phyloP scores from a whole-genome alignment of 2,329 filamentous ascomycete species.

The Ophiosphaerella herpotricha region DNA sequence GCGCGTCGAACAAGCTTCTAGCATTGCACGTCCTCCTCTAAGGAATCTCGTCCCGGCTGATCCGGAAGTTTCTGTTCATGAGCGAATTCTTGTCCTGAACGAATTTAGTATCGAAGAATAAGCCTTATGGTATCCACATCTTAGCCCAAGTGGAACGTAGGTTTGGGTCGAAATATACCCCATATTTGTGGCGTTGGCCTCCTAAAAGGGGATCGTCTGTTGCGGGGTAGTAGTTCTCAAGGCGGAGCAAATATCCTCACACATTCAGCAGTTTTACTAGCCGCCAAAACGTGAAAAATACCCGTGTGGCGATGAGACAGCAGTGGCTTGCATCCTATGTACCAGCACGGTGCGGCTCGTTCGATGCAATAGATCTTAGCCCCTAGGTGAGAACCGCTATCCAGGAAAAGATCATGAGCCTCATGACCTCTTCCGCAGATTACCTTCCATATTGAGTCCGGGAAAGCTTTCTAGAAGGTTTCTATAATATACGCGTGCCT shows the following conservation, averaged over 20 bases:
- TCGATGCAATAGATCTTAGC: slow-evolving; percentile 11
- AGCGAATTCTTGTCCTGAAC: slow-evolving; percentile 8
- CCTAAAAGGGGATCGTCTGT: not conserved
- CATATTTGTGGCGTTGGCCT: not conserved
- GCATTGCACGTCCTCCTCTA: slow-evolving; percentile 20
- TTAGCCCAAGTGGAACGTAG: not conserved
- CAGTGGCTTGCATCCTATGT: not conserved
- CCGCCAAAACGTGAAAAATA: no score
- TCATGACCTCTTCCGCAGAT: slow-evolving; percentile 26
- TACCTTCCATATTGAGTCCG: slow-evolving; percentile 22
- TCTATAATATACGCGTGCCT: slow-evolving; percentile 15
- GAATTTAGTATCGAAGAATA: no score
- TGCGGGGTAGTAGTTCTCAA: not conserved
- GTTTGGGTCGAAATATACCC: not conserved
- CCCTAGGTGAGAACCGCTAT: slow-evolving; percentile 1
- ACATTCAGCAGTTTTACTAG: not conserved
- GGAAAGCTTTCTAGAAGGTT: slow-evolving; percentile 27
- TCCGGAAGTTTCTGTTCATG: slow-evolving; percentile 30
- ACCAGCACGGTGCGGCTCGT: slow-evolving; percentile 1
- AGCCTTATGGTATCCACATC: no score
- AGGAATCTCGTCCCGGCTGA: slow-evolving; percentile 42
- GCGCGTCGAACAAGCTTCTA: slow-evolving; percentile 22
- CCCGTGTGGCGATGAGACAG: no score
- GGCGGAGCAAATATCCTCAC: not conserved
- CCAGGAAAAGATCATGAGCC: slow-evolving; percentile 19